Base-by-base conservation (phyloP, 1,139 yeast genomes). In the Debaryomyces nepalensis region DNA sequence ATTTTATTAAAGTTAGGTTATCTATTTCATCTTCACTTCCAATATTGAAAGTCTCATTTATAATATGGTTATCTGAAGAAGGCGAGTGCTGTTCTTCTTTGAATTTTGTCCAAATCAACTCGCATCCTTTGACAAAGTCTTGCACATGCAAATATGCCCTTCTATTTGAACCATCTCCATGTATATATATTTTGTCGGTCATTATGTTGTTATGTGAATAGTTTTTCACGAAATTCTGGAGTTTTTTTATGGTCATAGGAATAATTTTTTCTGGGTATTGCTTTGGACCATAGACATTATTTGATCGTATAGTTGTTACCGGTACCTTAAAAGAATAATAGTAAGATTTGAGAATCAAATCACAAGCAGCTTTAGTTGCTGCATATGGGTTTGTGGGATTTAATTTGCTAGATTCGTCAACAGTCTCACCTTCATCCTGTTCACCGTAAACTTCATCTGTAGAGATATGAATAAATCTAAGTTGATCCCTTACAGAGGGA, bases 391-490 rank as follows among this genome's bases (percentile, higher is more conserved):
- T 80, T 0, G 85, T 73, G 1, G 86, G 86, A 10, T 63, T 59
- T 22, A 81, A 55, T 1, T 52, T 51, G 2, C 70, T 63, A 0
- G 59, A 43, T 50, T 77, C 83, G 6, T 56, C 51, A n/a, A 68
- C 70, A 4, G 46, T 42, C 6, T 45, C 48, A 4, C 54, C 61
- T n/a, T 60, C 65, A 1, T 26, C 21, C 26, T 53, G 56, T 43
- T 70, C 74, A 1, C 85, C 85, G 48, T 81, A 81, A 0, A 81
- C 85, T 48, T 81, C 86, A 52, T 81, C 86, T 0, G 86, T 80
- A 3, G 85, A 80, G 47, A 81, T 64, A 52, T 80, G 84, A 3
- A 81, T 46, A 38, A 79, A 65, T 10, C 54, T 41, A 26, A 51
- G 46, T 11, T 45, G 39, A n/a, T 14, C 22, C 3, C 44, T 44